Evolutionary conservation across 2,329 filamentous ascomycete genomes (phyloP).

Genomic region (Karstenula rhodostoma): DNA sequence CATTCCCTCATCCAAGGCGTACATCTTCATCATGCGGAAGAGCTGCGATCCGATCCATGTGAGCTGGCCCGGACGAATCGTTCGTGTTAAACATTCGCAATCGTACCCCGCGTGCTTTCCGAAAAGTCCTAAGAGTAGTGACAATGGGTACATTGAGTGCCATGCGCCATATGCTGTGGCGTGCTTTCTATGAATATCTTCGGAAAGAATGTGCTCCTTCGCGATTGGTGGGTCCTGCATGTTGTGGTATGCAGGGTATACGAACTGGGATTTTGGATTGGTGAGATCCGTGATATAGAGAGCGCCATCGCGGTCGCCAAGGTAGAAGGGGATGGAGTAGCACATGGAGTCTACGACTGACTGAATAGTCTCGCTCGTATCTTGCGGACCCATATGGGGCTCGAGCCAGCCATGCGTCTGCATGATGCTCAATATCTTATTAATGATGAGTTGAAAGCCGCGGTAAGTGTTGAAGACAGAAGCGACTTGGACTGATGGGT

Average conservation of each 20-base stretch:
- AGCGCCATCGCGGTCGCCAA: background rate
- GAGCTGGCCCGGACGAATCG: background rate
- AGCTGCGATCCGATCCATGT: conserved; percentile 2
- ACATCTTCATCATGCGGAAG: conserved; percentile 8
- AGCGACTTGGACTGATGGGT: conserved; percentile 5
- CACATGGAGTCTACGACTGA: conserved; percentile 7
- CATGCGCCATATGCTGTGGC: conserved; percentile 3
- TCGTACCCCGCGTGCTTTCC: conserved; percentile 6
- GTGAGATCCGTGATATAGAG: conserved; percentile 6
- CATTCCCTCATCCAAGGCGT: background rate
- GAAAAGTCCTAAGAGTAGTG: background rate
- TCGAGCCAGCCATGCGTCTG: conserved; percentile 1
- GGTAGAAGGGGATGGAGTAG: conserved; percentile 10
- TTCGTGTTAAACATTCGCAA: background rate
- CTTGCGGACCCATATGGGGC: background rate
- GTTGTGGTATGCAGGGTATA: conserved; percentile 8
- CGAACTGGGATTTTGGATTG: background rate
- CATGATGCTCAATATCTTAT: conserved; percentile 1
- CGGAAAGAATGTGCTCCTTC: background rate
- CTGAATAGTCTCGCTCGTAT: background rate
- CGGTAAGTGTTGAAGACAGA: conserved; percentile 9
- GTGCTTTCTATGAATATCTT: background rate
- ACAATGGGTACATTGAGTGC: conserved; percentile 7
- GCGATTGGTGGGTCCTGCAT: conserved; percentile 6
- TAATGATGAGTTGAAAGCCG: conserved; percentile 3